Percentiles rank a stretch among this genome's conserved stretches.
Evolutionary conservation across 2,329 filamentous ascomycete species (phyloP).

Genomic region (Neonectria ditissima): DNA sequence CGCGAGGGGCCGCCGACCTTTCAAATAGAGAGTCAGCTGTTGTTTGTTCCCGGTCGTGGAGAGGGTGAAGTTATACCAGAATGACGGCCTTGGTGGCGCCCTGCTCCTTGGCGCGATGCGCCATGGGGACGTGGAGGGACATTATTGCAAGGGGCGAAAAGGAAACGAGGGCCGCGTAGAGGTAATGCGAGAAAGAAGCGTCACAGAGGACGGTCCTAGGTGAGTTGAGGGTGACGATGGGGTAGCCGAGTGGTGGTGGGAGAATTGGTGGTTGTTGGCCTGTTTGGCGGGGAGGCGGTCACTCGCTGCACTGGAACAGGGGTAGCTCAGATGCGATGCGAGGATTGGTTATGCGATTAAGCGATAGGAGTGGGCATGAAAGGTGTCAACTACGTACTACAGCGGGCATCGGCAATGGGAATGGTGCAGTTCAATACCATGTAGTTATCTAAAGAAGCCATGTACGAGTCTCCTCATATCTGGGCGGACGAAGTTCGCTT

Average conservation of each 20-base stretch:
- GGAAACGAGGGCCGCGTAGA: neutral
- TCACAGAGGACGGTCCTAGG: slow-evolving; percentile 16
- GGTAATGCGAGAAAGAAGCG: slow-evolving; percentile 11
- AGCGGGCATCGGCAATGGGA: neutral
- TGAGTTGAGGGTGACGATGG: slow-evolving; percentile 1
- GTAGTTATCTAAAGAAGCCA: neutral
- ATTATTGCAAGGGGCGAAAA: slow-evolving; percentile 49
- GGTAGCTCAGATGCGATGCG: slow-evolving; percentile 15
- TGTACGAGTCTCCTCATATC: neutral
- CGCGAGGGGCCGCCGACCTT: slow-evolving; percentile 95
- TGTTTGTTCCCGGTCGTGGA: neutral
- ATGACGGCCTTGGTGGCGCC: slow-evolving; percentile 93
- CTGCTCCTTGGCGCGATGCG: slow-evolving; percentile 60
- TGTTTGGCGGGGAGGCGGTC: slow-evolving; percentile 30
- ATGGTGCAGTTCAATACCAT: neutral
- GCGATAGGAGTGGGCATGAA: slow-evolving; percentile 28
- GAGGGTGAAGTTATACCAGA: slow-evolving; percentile 69
- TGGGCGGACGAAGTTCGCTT: no score
- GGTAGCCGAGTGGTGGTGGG: slow-evolving; percentile 16
- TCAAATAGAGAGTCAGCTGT: slow-evolving; percentile 45
- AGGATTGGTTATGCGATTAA: slow-evolving; percentile 37
- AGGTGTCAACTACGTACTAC: slow-evolving; percentile 15
- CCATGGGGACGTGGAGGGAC: slow-evolving; percentile 68
- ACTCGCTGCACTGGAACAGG: slow-evolving; percentile 11
- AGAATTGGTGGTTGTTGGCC: slow-evolving; percentile 20